phyloP scores from a whole-genome alignment of 139 green algal species.

The Closterium sp. region DNA sequence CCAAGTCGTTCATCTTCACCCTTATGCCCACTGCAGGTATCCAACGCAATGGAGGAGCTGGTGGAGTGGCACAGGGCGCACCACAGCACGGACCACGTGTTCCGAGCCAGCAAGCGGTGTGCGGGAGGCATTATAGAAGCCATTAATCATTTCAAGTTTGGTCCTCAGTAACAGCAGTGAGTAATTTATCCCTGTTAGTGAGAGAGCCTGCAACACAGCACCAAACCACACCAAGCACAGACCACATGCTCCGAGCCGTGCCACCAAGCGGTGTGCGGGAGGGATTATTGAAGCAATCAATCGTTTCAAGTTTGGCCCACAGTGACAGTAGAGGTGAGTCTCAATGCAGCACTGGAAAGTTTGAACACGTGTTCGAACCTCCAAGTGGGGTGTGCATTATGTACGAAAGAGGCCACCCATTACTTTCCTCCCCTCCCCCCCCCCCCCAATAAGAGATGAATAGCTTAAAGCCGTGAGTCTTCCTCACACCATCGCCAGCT shows the following conservation, averaged over 20 bases:
- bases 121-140: constrained; percentile 83
- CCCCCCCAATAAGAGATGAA: no score
- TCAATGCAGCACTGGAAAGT: no score
- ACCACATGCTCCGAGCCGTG: constrained; percentile 62
- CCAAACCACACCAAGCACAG: no score
- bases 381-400: no score
- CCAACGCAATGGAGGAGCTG: constrained; percentile 78
- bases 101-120: constrained; percentile 70
- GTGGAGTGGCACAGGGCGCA: constrained; percentile 62
- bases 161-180: not conserved
- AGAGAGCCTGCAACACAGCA: not conserved
- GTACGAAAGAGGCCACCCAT: no score
- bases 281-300: constrained; percentile 84
- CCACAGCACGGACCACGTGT: constrained; percentile 13
- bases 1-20: not conserved
- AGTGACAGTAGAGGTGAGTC: no score
- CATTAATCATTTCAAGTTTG: constrained; percentile 70
- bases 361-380: no score
- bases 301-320: constrained; percentile 8
- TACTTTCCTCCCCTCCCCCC: no score
- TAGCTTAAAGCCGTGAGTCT: no score
- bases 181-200: not conserved
- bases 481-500: no score
- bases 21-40: not conserved
- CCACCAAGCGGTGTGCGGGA: constrained; percentile 71